Conservation (phyloP, 768 basidiomycete species). For the Bullera alba region DNA sequence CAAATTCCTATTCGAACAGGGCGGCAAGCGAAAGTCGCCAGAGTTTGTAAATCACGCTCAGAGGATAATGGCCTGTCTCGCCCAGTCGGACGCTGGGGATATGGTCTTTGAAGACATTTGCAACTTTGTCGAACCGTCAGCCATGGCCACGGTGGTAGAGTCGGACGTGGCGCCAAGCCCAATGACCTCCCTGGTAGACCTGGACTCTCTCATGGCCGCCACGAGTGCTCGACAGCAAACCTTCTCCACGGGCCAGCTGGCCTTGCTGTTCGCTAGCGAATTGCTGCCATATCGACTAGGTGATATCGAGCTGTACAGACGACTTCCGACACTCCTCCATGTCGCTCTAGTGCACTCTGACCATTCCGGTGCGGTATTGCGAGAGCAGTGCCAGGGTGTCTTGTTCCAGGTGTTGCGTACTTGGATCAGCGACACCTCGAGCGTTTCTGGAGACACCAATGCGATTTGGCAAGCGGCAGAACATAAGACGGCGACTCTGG, state of each 20-base stretch:
- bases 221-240: slow-evolving; percentile 18
- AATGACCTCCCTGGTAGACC: slow-evolving; percentile 54
- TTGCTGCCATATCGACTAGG: slow-evolving; percentile 50
- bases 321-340: slow-evolving; percentile 69
- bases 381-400: slow-evolving; percentile 65
- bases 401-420: slow-evolving; percentile 76
- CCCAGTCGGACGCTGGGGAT: slow-evolving; percentile 64
- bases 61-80: slow-evolving; percentile 74
- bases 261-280: slow-evolving; percentile 61
- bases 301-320: slow-evolving; percentile 58
- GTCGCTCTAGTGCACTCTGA: slow-evolving; percentile 76
- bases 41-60: slow-evolving; percentile 72
- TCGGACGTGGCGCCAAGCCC: slow-evolving; percentile 25
- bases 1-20: slow-evolving; percentile 78
- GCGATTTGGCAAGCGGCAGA: slow-evolving; percentile 31
- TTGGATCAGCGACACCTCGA: slow-evolving; percentile 52
- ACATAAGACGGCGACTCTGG: slow-evolving; percentile 23
- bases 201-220: slow-evolving; percentile 49
- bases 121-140: slow-evolving; percentile 70
- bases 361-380: slow-evolving; percentile 63
- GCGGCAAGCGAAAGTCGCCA: slow-evolving; percentile 70
- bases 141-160: slow-evolving; percentile 69
- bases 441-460: slow-evolving; percentile 6
- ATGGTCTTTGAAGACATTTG: slow-evolving; percentile 77
- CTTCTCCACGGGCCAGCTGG: slow-evolving; percentile 78